These are phyloP conservation scores for Phytophthora pinifolia DNA, from an alignment of 352 stramenopile genomes.

Conservation along the genomic window DNA sequence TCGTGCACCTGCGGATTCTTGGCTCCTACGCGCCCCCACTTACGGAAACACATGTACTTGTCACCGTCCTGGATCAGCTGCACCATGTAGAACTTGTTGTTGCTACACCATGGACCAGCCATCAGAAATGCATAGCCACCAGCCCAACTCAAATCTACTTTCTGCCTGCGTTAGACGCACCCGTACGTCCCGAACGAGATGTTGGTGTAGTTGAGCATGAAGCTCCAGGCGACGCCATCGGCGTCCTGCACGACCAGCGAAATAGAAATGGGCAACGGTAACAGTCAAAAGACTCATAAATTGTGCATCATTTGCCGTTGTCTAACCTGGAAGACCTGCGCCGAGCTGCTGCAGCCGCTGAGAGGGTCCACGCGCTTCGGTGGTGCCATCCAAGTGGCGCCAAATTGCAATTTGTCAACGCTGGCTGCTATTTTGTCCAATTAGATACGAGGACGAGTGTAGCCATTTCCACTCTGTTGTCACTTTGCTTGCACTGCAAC, in stretches of 20 bases:
- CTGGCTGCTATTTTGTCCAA: slow-evolving; percentile 21
- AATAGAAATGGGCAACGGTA: slow-evolving; percentile 1
- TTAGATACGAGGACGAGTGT: no score
- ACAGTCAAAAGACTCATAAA: slow-evolving; percentile 1
- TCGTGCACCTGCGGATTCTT: slow-evolving; percentile 54
- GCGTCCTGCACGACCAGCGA: slow-evolving; percentile 23
- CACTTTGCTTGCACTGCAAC: no score
- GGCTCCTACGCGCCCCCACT: slow-evolving; percentile 68
- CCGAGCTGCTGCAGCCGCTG: slow-evolving; percentile 28
- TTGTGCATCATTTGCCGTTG: background rate
- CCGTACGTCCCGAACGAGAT: slow-evolving; percentile 52
- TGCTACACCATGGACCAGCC: slow-evolving; percentile 27
- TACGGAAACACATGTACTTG: slow-evolving; percentile 57
- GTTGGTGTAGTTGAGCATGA: slow-evolving; percentile 57
- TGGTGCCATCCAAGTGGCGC: slow-evolving; percentile 12
- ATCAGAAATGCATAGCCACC: no score
- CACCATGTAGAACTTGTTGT: slow-evolving; percentile 83
- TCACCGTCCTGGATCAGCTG: slow-evolving; percentile 57
- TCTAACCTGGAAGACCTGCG: slow-evolving; percentile 32
- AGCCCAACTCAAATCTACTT: no score
- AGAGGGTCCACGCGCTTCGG: slow-evolving; percentile 31
- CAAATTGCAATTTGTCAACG: slow-evolving; percentile 17
- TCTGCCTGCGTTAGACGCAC: no score
- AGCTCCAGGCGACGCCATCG: slow-evolving; percentile 35
- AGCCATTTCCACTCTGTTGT: no score